A percentile compares a stretch with the other conserved stretches of the same genome.
Evolutionary conservation across 345 rosid species (phyloP).

Genomic region (Crucihimalaya himalaica): DNA sequence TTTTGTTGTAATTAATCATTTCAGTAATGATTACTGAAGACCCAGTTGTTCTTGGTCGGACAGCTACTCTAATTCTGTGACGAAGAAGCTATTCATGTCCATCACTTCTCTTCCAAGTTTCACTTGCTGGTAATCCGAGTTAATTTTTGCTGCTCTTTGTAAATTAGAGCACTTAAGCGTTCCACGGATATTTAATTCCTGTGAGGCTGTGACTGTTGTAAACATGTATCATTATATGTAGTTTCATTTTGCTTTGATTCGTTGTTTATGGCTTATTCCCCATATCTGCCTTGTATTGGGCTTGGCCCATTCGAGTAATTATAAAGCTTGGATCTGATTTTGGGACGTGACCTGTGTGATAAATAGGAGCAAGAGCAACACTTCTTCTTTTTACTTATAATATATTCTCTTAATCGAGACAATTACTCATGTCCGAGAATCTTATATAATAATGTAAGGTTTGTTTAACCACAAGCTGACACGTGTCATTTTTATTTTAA

Average conservation of each 20-base stretch:
- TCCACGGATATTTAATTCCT: background rate
- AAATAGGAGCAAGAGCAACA: background rate
- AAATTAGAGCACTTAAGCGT: background rate
- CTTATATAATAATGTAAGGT: too few relatives aligned
- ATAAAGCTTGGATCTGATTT: background rate
- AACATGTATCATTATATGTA: background rate
- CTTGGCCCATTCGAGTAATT: background rate
- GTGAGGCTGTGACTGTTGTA: background rate
- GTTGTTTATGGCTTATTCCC: background rate
- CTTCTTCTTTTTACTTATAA: background rate
- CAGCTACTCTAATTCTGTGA: constrained; percentile 17
- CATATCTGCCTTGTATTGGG: background rate
- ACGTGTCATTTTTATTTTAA: too few relatives aligned
- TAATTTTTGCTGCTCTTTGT: background rate
- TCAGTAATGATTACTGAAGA: background rate
- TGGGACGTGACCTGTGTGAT: background rate
- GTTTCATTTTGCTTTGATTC: background rate
- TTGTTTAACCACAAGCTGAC: too few relatives aligned
- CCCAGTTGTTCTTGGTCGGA: constrained; percentile 14
- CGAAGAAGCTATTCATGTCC: constrained; percentile 17
- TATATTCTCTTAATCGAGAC: background rate
- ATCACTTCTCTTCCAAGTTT: constrained; percentile 20
- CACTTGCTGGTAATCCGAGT: background rate
- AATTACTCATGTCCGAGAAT: background rate
- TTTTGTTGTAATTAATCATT: background rate